phyloP scores from a whole-genome alignment of 495 filamentous ascomycete species.

The Tuber calosporum region DNA sequence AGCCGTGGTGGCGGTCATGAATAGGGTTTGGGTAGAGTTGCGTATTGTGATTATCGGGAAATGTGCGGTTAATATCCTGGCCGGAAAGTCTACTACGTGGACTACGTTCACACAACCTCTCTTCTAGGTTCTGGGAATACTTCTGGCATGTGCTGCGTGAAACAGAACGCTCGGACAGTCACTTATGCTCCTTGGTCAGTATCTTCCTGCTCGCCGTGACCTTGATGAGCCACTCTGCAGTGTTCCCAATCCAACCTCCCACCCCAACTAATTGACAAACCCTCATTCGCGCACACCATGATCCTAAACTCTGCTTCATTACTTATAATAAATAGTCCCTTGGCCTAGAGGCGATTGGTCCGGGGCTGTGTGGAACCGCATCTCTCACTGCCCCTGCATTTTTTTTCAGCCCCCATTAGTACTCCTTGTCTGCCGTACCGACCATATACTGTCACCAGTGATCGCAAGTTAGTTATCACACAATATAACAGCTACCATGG shows the following conservation, averaged over 20 bases:
- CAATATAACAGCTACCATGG: too few relatives aligned
- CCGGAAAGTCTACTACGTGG: not conserved
- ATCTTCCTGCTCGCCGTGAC: not conserved
- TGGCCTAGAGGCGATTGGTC: too few relatives aligned
- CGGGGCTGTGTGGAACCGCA: too few relatives aligned
- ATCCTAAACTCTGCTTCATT: not conserved
- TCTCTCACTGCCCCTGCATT: too few relatives aligned
- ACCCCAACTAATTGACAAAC: not conserved
- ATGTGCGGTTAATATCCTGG: not conserved
- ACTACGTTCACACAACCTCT: not conserved
- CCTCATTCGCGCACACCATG: not conserved
- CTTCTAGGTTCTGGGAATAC: not conserved
- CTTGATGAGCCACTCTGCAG: not conserved
- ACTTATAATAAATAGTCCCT: too few relatives aligned
- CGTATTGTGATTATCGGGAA: not conserved
- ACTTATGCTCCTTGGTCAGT: not conserved
- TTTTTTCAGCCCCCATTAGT: too few relatives aligned
- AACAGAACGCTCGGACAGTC: not conserved
- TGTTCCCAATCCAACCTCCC: not conserved
- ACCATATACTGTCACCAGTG: too few relatives aligned
- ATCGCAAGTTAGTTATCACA: too few relatives aligned
- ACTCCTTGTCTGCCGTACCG: too few relatives aligned
- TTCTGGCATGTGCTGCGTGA: not conserved
- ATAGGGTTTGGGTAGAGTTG: not conserved
- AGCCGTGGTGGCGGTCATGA: constrained; percentile 44